Evolutionary conservation across 108 stramenopile species (phyloP).

Genomic region (Schizochytrium sp.): DNA sequence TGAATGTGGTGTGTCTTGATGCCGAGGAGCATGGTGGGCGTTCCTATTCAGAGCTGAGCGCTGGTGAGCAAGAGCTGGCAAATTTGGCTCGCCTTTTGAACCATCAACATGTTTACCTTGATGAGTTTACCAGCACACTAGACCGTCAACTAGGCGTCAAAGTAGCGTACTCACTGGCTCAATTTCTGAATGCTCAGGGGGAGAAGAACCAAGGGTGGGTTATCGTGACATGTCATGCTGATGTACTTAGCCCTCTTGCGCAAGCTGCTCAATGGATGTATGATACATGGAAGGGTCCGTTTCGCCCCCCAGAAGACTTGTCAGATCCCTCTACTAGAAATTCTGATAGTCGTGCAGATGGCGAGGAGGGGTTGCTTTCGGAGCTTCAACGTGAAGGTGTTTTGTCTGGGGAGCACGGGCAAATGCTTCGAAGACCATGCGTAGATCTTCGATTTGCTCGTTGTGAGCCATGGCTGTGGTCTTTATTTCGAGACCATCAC

Average conservation of each 20-base stretch:
- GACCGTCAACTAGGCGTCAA: neutral
- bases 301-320: neutral
- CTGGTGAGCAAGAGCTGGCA: constrained; percentile 53
- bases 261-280: constrained; percentile 1
- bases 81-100: constrained; percentile 20
- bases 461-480: constrained; percentile 51
- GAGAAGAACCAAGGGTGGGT: neutral
- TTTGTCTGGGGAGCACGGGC: neutral
- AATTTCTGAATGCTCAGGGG: neutral
- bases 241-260: neutral
- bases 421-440: neutral
- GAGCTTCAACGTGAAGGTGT: neutral
- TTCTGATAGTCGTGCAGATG: neutral
- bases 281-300: neutral
- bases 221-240: constrained; percentile 21
- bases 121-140: constrained; percentile 49
- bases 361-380: neutral
- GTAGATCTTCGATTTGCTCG: neutral
- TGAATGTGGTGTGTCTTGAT: neutral
- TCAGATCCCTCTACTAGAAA: neutral
- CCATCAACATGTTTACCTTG: neutral
- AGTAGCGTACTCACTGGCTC: neutral
- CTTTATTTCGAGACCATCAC: constrained; percentile 49
- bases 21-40: neutral
- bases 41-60: neutral